Base-by-base conservation (phyloP, 2,329 filamentous ascomycete genomes). In the Didymella lethalis region DNA sequence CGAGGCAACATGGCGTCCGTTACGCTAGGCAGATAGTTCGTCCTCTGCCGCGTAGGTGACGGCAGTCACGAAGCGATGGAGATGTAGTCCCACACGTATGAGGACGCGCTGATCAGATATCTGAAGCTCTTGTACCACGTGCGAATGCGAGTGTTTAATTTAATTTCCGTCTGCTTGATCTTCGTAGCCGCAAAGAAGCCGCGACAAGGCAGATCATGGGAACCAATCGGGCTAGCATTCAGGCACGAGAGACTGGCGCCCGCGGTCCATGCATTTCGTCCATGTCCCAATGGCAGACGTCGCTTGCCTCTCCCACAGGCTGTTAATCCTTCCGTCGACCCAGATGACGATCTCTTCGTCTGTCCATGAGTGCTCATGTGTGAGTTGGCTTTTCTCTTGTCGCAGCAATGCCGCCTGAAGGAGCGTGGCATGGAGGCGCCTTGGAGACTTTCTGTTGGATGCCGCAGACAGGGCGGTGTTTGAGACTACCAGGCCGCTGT, bases 331-430 rank as follows among this genome's bases (percentile, higher is more conserved):
- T 53, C 57, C 18, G 57, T 54, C 59, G 46, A 57, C 52, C 59
- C 58, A 56, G 56, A 77, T 76, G 72, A 76, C 71, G 69, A 71
- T 64, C 67, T 64, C 59, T 53, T 64, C 59, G 64, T 66, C 67
- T 61, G 59, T 61, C 64, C 59, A 65, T 70, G 63, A 57, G 56
- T 66, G 67, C 70, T 73, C 73, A 72, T 68, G 77, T 77, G 75
- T 76, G 76, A 77, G 65, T 75, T 74, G 73, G 47, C 50, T 34
- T 44, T 40, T 50, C 54, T 47, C 29, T 40, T 53, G 45, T 48
- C 40, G 47, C 46, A 23, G 26, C 25, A 44, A 43, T 50, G 46
- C 43, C 60, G 53, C 36, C 48, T 25, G 29, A 57, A 50, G 56
- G 40, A 32, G 29, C 54, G 45, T 45, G 48, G 55, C 2, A 57